These are phyloP conservation scores for Aspergillus taichungensis DNA, from an alignment of 495 filamentous ascomycete genomes.

Conservation along the genomic window DNA sequence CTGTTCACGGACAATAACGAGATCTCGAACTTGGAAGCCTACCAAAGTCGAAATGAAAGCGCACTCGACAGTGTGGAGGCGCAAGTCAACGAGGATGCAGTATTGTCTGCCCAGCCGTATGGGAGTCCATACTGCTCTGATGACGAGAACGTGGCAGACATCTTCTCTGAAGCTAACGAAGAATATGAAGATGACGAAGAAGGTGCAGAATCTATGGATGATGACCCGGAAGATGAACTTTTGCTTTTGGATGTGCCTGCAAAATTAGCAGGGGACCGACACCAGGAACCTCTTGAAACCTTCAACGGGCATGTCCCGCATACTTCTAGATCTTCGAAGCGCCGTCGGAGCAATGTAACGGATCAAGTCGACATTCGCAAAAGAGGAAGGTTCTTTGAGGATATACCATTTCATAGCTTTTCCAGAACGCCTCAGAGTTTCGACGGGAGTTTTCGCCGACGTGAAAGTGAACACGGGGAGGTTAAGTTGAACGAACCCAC, in stretches of 20 bases:
- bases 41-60: neutral
- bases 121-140: constrained; percentile 45
- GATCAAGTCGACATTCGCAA: constrained; percentile 12
- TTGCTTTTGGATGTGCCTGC: neutral
- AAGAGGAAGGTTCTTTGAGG: constrained; percentile 18
- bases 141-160: constrained; percentile 30
- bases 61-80: constrained; percentile 16
- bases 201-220: constrained; percentile 3
- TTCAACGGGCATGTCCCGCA: neutral
- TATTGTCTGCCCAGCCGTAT: constrained; percentile 38
- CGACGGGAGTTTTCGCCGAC: too few relatives aligned
- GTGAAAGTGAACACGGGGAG: neutral
- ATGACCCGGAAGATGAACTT: constrained; percentile 1
- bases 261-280: neutral
- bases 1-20: constrained; percentile 62
- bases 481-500: neutral
- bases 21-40: constrained; percentile 10
- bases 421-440: too few relatives aligned
- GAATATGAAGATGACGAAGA: constrained; percentile 11
- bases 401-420: constrained; percentile 1
- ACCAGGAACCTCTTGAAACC: too few relatives aligned
- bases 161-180: constrained; percentile 7
- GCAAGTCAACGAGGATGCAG: constrained; percentile 40
- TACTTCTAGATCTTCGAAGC: constrained; percentile 10
- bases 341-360: constrained; percentile 1